Evolutionary conservation across 306 rosid species (phyloP).

Genomic region (Alnus rubra): DNA sequence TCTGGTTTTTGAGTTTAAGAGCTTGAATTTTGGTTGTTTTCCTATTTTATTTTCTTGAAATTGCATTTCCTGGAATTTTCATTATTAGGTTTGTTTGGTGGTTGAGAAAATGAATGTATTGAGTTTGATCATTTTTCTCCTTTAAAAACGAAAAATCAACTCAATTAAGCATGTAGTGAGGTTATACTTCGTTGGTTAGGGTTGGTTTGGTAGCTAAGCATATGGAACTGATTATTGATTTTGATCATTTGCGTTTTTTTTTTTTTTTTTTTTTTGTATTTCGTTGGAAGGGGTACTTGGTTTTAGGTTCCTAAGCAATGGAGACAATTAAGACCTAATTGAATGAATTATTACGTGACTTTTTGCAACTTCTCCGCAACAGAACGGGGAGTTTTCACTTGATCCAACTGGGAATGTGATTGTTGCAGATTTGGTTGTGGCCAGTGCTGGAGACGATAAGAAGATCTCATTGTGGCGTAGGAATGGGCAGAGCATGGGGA

Average conservation of each 20-base stretch:
- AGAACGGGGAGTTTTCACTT: not conserved
- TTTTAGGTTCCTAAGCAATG: not conserved
- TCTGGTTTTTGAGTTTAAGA: constrained; percentile 7
- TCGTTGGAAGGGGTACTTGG: not conserved
- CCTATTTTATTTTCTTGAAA: not conserved
- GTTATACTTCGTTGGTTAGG: not conserved
- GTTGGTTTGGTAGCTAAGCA: not conserved
- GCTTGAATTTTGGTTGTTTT: not conserved
- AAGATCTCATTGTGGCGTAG: constrained; percentile 86
- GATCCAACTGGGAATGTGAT: constrained; percentile 23
- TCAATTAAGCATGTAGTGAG: no score
- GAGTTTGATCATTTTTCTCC: no score
- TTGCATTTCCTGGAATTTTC: not conserved
- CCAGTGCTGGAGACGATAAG: constrained; percentile 96
- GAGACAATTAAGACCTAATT: not conserved
- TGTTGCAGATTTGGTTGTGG: constrained; percentile 84
- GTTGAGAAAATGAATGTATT: no score
- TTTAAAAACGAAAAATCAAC: no score
- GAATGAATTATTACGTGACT: not conserved
- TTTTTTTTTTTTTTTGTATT: not conserved
- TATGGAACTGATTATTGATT: not conserved
- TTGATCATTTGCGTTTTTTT: not conserved
- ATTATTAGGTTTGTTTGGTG: not conserved
- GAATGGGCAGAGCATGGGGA: constrained; percentile 95
- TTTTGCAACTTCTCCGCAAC: not conserved